These are phyloP conservation scores for Penicillium sp. DNA, from an alignment of 2,329 filamentous ascomycete species.

Conservation along the genomic window DNA sequence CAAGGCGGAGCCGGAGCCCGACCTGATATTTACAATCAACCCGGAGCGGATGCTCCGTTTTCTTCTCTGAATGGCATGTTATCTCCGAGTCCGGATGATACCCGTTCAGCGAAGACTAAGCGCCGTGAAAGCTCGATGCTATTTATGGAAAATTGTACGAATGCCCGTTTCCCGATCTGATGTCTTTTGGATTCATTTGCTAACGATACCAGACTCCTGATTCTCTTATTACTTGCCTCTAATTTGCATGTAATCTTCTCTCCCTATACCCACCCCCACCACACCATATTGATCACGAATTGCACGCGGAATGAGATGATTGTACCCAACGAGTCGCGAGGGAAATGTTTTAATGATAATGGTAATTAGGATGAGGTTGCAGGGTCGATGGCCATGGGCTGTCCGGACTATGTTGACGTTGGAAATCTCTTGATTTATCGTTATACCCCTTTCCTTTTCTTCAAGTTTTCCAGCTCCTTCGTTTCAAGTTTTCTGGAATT, in stretches of 20 bases:
- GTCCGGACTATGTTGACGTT: constrained; percentile 14
- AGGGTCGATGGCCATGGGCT: too few relatives aligned
- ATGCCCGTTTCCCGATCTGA: neutral
- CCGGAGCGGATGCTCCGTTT: constrained; percentile 14
- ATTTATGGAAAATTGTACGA: constrained; percentile 42
- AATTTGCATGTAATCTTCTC: too few relatives aligned
- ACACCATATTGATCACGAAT: constrained; percentile 33
- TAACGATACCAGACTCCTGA: neutral
- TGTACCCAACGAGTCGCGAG: constrained; percentile 27
- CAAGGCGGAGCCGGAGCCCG: constrained; percentile 31
- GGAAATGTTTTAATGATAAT: constrained; percentile 40
- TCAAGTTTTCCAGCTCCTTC: constrained; percentile 13
- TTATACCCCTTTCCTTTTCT: constrained; percentile 22
- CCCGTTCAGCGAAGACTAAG: constrained; percentile 47
- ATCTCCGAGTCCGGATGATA: constrained; percentile 39
- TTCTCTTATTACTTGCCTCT: too few relatives aligned
- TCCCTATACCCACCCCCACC: too few relatives aligned
- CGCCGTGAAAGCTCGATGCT: constrained; percentile 55
- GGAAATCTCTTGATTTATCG: constrained; percentile 19
- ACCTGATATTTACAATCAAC: constrained; percentile 31
- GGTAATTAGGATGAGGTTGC: constrained; percentile 32
- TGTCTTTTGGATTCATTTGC: neutral
- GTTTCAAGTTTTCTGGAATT: constrained; percentile 15
- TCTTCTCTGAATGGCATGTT: constrained; percentile 47
- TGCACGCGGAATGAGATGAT: constrained; percentile 35